phyloP scores from a whole-genome alignment of 306 rosid species.

The Vigna unguiculata region DNA sequence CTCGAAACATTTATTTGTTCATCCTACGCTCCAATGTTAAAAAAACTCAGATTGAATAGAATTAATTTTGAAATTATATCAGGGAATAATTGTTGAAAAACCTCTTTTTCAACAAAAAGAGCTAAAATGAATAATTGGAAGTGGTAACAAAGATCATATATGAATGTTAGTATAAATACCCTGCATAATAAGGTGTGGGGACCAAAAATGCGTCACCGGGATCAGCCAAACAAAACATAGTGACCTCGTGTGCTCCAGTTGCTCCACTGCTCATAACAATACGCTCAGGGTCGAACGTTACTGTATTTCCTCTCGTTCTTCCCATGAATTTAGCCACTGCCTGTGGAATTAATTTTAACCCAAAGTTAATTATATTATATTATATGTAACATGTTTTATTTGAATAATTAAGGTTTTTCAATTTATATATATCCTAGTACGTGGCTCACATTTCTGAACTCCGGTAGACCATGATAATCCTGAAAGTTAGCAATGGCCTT shows the following conservation, averaged over 20 bases:
- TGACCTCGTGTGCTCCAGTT: constrained; percentile 85
- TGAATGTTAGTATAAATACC: constrained; percentile 50
- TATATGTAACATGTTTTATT: background rate
- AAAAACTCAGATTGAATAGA: background rate
- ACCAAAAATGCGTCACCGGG: constrained; percentile 85
- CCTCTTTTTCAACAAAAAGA: too few species aligned
- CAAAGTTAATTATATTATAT: background rate
- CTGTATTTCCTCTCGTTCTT: constrained; percentile 73
- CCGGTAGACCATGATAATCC: constrained; percentile 84
- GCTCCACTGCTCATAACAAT: constrained; percentile 95
- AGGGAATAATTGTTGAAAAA: too few species aligned
- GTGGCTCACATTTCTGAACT: constrained; percentile 71
- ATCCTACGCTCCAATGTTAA: background rate
- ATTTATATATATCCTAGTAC: background rate
- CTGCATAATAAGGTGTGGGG: constrained; percentile 89
- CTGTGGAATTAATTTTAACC: constrained; percentile 48
- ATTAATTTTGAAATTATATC: too few species aligned
- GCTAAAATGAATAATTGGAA: too few species aligned
- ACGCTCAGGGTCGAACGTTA: constrained; percentile 69
- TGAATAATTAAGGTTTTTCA: background rate
- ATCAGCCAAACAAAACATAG: constrained; percentile 82
- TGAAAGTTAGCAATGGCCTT: constrained; percentile 70
- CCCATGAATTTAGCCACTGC: constrained; percentile 86
- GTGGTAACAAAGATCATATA: too few species aligned
- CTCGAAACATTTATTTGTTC: background rate